phyloP scores from a whole-genome alignment of 2,329 filamentous ascomycete species.

The Trichoderma endophyticum region DNA sequence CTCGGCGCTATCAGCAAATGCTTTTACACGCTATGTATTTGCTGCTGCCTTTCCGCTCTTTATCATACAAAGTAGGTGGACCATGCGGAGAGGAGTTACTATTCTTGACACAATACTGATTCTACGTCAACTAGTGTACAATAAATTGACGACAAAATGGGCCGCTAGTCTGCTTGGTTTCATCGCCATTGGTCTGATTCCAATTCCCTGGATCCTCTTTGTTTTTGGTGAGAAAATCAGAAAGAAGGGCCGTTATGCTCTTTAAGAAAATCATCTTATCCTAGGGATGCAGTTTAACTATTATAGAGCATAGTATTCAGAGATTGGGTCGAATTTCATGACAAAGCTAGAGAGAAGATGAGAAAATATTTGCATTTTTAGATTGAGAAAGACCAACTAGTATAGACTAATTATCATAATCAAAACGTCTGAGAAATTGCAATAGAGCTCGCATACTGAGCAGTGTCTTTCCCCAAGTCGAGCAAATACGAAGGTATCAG shows the following conservation, averaged over 20 bases:
- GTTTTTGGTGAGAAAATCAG: constrained; percentile 12
- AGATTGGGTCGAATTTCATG: neutral
- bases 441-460: neutral
- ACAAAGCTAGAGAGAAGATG: neutral
- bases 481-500: neutral
- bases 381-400: neutral
- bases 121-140: constrained; percentile 17
- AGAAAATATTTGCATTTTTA: neutral
- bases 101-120: neutral
- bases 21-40: constrained; percentile 40
- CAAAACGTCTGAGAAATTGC: neutral
- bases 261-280: neutral
- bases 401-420: neutral
- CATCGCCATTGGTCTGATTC: constrained; percentile 20
- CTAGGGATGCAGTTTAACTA: neutral
- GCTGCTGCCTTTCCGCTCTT: constrained; percentile 45
- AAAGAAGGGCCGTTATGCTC: neutral
- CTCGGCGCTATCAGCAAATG: constrained; percentile 39
- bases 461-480: neutral
- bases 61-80: constrained; percentile 27
- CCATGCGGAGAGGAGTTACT: too few relatives aligned
- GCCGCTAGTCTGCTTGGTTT: constrained; percentile 24
- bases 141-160: constrained; percentile 19
- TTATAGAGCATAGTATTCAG: neutral
- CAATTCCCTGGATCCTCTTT: constrained; percentile 24